Evolutionary conservation across 140 eudicot species (phyloP).

Genomic region (Erigeron philadelphicus): DNA sequence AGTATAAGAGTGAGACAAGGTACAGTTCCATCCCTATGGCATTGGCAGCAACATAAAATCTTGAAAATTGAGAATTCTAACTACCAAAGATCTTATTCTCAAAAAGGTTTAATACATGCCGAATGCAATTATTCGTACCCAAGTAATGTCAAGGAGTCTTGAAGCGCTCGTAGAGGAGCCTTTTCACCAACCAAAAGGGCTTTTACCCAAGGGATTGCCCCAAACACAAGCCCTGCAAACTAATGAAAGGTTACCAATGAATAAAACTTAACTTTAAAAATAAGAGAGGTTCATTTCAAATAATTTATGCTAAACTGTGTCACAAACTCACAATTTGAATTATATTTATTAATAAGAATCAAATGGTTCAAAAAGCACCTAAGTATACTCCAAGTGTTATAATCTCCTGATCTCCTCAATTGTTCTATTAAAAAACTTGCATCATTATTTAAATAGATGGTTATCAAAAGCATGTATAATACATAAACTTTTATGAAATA

Average conservation of each 20-base stretch:
- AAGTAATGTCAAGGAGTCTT: constrained; percentile 63
- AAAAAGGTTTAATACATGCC: background rate
- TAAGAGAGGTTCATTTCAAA: background rate
- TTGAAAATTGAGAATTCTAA: background rate
- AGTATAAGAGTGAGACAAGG: constrained; percentile 84
- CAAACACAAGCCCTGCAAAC: constrained; percentile 67
- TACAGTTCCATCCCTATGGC: constrained; percentile 63
- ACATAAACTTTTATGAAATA: background rate
- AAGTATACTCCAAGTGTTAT: background rate
- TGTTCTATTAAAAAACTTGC: background rate
- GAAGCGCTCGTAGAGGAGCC: constrained; percentile 74
- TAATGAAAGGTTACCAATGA: constrained; percentile 27
- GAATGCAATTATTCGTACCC: constrained; percentile 42
- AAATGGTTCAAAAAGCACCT: background rate
- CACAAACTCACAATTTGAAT: background rate
- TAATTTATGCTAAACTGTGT: background rate
- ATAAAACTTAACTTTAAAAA: background rate
- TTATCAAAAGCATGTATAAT: background rate
- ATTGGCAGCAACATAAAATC: constrained; percentile 18
- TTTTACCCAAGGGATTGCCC: constrained; percentile 61
- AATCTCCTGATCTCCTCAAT: too few relatives aligned
- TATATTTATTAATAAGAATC: background rate
- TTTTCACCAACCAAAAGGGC: constrained; percentile 53
- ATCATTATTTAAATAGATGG: background rate
- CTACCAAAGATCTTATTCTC: background rate